phyloP scores from a whole-genome alignment of 192 early-diverging fungal genomes.

The Backusella tuberculispora region DNA sequence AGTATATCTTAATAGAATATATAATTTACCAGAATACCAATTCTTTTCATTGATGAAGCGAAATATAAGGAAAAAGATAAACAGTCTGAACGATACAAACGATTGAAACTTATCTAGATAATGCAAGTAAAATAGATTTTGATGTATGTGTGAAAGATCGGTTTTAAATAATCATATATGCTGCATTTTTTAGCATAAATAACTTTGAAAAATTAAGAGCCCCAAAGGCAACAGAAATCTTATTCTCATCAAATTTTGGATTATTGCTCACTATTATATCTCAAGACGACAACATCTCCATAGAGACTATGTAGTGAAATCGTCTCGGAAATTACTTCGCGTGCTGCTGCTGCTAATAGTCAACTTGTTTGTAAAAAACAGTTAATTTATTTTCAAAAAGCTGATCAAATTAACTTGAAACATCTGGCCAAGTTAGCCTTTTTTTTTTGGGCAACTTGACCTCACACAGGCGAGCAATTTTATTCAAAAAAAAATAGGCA shows the following conservation, averaged over 20 bases:
- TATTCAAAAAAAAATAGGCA: no score
- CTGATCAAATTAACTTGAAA: no score
- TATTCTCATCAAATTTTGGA: constrained; percentile 17
- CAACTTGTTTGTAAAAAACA: neutral
- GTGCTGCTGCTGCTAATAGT: constrained; percentile 15
- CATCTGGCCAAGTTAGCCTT: no score
- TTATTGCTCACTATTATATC: constrained; percentile 9
- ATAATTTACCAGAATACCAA: neutral
- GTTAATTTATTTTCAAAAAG: no score
- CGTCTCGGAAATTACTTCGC: constrained; percentile 7
- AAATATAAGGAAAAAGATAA: constrained; percentile 23
- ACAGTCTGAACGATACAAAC: constrained; percentile 21
- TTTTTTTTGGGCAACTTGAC: no score
- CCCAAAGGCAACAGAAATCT: constrained; percentile 21
- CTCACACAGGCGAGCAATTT: no score
- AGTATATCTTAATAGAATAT: no score
- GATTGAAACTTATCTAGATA: constrained; percentile 18
- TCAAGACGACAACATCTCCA: constrained; percentile 16
- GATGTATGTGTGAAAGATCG: constrained; percentile 18
- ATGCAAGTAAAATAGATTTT: constrained; percentile 25
- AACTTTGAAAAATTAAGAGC: constrained; percentile 23
- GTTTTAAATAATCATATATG: constrained; percentile 6
- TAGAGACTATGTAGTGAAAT: constrained; percentile 9
- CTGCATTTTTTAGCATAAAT: constrained; percentile 18
- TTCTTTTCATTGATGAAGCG: constrained; percentile 14